Conservation (phyloP, 352 stramenopile genomes). For the Elongisporangium senticosum region DNA sequence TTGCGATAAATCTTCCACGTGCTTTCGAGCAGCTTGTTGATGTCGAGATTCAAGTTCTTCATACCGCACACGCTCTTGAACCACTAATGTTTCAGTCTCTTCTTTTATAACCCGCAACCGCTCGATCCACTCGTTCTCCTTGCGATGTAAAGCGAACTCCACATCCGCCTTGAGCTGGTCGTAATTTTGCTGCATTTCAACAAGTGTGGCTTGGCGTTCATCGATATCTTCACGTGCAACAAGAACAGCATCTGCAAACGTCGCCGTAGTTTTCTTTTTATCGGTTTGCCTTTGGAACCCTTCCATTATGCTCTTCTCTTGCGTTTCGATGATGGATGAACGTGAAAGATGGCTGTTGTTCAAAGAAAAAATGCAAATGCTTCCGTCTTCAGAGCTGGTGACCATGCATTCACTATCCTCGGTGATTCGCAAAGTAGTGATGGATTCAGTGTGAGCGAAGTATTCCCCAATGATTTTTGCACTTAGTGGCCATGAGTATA, state of each 20-base stretch:
- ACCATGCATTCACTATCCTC: conserved; percentile 60
- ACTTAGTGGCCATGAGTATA: conserved; percentile 58
- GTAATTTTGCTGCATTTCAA: conserved; percentile 63
- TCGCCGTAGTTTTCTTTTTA: conserved; percentile 17
- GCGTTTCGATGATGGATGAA: background rate
- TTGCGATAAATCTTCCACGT: conserved; percentile 71
- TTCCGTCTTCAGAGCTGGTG: conserved; percentile 59
- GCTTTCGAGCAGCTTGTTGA: conserved; percentile 61
- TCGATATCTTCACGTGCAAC: conserved; percentile 77
- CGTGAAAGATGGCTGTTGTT: background rate
- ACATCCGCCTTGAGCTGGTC: conserved; percentile 79
- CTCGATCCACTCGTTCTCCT: conserved; percentile 87
- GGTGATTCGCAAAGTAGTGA: conserved; percentile 68
- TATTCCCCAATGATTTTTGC: conserved; percentile 34
- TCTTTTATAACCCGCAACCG: conserved; percentile 73
- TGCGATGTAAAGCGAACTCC: conserved; percentile 77
- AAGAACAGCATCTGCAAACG: conserved; percentile 48
- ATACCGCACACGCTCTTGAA: conserved; percentile 70
- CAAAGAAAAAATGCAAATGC: conserved; percentile 38
- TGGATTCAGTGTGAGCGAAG: conserved; percentile 51
- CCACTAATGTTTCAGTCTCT: conserved; percentile 67
- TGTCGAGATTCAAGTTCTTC: conserved; percentile 75
- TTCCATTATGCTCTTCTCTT: background rate
- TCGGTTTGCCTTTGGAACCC: conserved; percentile 12
- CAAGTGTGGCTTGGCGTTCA: conserved; percentile 39